Base-by-base conservation (phyloP, 768 basidiomycete species). In the Mycena amicta region DNA sequence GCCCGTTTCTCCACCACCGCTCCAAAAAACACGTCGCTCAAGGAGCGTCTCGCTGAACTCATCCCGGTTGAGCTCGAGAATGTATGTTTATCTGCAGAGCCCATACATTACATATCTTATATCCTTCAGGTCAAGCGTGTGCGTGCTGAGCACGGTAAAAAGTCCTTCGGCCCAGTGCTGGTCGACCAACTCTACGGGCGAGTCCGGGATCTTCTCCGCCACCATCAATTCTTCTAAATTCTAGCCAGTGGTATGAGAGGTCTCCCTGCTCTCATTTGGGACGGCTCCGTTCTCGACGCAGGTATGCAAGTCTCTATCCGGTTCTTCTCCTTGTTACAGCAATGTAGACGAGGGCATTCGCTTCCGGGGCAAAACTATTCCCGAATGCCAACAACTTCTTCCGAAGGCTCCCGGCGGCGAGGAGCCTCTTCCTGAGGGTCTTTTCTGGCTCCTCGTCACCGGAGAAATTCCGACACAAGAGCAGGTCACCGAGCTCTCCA, bases 311-410 rank as follows among this genome's bases (percentile, higher is more conserved):
- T 31, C 4, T 8, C 45, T 47, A 5, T 50, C 16, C 12, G 31
- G 43, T 49, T 29, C 43, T 59, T 37, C 37, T 8, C 50, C 56
- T 50, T 47, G n/a, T 41, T 61, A 53, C 58, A 56, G n/a, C 51
- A 55, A 52, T 26, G 23, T 63, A 91, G 92, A 95, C 70, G 95
- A 97, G 80, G 96, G 96, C 57, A 98, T 98, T 70, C 93, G 96
- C 65, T 98, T 98, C 88, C 92, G 95, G 72, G 95, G 94, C 59
- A 92, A 92, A 76, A 93, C 93, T 56, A 96, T 96, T 69, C 91
- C 92, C 40, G 95, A 97, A 70, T 87, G 88, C 71, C 88, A 93
- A 75, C 81, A 85, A 53, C 82, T 87, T 50, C 87, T 98, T 25
- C 96, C 96, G 60, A 95, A 92, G 72, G 95, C 91, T 56, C 83